Conservation (phyloP, 176 grass and related monocot genomes). For the Avena sativa region DNA sequence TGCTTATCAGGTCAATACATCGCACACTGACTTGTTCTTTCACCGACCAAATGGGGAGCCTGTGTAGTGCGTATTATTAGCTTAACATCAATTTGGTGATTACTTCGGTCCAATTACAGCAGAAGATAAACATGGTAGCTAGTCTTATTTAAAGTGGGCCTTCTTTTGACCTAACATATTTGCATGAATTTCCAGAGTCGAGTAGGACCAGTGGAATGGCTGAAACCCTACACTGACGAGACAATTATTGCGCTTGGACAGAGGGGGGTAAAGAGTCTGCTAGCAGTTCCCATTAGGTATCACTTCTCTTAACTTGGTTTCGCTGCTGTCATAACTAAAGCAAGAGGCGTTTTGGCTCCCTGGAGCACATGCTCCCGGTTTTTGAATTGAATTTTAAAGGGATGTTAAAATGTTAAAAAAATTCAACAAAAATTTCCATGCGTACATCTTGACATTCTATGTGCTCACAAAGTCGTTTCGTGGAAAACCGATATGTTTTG, state of each 20-base stretch:
- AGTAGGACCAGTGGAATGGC: constrained; percentile 94
- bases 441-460: no score
- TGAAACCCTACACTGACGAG: constrained; percentile 97
- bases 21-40: background rate
- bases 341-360: no score
- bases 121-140: constrained; percentile 8
- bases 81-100: background rate
- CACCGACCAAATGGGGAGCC: background rate
- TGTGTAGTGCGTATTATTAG: constrained; percentile 20
- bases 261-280: constrained; percentile 73
- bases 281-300: constrained; percentile 66
- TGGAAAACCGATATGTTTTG: no score
- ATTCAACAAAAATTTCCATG: no score
- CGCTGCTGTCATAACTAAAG: background rate
- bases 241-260: constrained; percentile 93
- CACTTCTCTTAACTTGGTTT: constrained; percentile 35
- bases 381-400: no score
- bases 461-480: no score
- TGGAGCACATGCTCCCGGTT: no score
- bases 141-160: background rate
- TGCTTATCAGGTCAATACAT: constrained; percentile 82
- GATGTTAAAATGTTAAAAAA: no score
- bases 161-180: constrained; percentile 24
- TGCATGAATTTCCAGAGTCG: constrained; percentile 73
- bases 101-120: constrained; percentile 25